These are phyloP conservation scores for Sporisorium reilianum DNA, from an alignment of 1,284 basidiomycete species.

Conservation along the genomic window DNA sequence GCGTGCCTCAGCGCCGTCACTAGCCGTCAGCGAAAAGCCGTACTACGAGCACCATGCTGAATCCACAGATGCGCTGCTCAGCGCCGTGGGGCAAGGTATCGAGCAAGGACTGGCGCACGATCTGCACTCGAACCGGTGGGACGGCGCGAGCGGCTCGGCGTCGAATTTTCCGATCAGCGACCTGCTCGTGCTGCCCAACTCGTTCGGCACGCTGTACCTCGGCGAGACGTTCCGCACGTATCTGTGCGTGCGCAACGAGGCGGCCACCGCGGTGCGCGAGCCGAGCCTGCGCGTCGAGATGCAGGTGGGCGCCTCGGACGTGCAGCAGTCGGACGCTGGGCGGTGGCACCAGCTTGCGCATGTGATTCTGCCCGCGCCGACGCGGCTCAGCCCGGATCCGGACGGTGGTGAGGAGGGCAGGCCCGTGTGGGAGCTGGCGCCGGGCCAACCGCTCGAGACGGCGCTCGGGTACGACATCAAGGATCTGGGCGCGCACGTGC, in stretches of 20 bases:
- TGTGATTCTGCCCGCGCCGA: conserved; percentile 26
- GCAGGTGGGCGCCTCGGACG: conserved; percentile 43
- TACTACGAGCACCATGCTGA: conserved; percentile 30
- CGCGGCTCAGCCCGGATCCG: conserved; percentile 14
- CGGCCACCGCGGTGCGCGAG: conserved; percentile 29
- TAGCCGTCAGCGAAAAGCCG: conserved; percentile 38
- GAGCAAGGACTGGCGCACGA: conserved; percentile 5
- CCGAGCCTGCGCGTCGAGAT: conserved; percentile 63
- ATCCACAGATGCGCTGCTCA: not conserved
- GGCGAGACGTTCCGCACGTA: conserved; percentile 66
- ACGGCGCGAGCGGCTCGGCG: not conserved
- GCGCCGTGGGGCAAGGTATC: conserved; percentile 17
- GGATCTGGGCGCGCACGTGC: conserved; percentile 62
- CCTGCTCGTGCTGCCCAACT: conserved; percentile 43
- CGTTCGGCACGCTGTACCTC: conserved; percentile 59
- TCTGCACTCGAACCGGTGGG: conserved; percentile 16
- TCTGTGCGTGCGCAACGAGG: conserved; percentile 66
- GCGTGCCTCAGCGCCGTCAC: conserved; percentile 50
- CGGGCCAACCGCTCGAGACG: conserved; percentile 42
- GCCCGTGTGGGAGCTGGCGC: conserved; percentile 20
- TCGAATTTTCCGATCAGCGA: conserved; percentile 24
- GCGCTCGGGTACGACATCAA: conserved; percentile 63
- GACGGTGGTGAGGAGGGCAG: not conserved
- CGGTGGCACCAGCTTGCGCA: conserved; percentile 37
- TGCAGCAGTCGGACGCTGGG: conserved; percentile 3